These are phyloP conservation scores for Aphanomyces astaci DNA, from an alignment of 352 stramenopile genomes.

Conservation along the genomic window DNA sequence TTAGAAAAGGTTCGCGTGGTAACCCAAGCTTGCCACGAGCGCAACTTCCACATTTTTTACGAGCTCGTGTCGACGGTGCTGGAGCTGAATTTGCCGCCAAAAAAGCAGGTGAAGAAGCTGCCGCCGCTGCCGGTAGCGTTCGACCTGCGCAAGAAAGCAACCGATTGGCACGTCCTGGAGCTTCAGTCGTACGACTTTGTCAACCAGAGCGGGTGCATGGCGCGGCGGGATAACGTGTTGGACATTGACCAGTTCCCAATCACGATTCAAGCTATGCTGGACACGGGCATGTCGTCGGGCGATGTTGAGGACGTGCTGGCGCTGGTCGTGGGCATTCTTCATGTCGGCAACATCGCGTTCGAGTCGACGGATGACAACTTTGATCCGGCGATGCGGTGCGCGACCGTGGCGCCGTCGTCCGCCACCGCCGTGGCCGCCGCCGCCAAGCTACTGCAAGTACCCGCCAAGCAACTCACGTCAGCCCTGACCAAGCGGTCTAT, in stretches of 20 bases:
- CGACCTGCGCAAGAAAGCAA: conserved; percentile 3
- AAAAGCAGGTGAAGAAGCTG: conserved; percentile 16
- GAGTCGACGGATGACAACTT: conserved; percentile 13
- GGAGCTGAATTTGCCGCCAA: conserved; percentile 13
- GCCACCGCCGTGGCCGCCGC: conserved; percentile 43
- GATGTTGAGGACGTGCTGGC: conserved; percentile 60
- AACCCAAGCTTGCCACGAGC: conserved; percentile 59
- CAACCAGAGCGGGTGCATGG: conserved; percentile 60
- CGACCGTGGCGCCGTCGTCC: conserved; percentile 3
- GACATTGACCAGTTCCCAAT: conserved; percentile 57
- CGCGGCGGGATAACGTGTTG: conserved; percentile 54
- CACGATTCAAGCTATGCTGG: conserved; percentile 58
- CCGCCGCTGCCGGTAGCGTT: not conserved
- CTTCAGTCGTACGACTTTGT: conserved; percentile 25
- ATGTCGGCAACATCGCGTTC: conserved; percentile 84
- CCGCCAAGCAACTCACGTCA: conserved; percentile 40
- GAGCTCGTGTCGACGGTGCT: conserved; percentile 39
- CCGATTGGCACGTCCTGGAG: not conserved
- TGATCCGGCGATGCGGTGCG: conserved; percentile 21
- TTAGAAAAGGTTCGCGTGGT: conserved; percentile 92
- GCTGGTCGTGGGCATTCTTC: conserved; percentile 73
- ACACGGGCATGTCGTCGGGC: conserved; percentile 54
- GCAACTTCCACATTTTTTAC: conserved; percentile 88
- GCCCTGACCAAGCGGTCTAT: conserved; percentile 57
- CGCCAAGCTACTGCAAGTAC: conserved; percentile 51